These are phyloP conservation scores for Zygosaccharomyces pseudobailii DNA, from an alignment of 1,139 yeast species.

Conservation along the genomic window DNA sequence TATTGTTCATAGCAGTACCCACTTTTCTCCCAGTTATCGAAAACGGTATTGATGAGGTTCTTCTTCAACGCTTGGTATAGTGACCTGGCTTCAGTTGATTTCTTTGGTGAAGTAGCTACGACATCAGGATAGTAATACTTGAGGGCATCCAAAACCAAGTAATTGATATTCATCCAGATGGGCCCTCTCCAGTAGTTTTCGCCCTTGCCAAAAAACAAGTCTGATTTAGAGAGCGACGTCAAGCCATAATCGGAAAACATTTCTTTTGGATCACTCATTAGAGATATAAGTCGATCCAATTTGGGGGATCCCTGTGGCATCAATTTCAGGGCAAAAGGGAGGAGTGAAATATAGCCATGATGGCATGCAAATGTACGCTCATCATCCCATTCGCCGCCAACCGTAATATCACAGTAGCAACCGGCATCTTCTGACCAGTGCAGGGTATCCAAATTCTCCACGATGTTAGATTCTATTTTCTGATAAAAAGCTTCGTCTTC, in stretches of 20 bases:
- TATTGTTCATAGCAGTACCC: constrained; percentile 94
- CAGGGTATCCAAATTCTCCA: constrained; percentile 58
- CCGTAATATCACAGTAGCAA: constrained; percentile 80
- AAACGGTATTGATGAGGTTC: constrained; percentile 66
- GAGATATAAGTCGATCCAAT: constrained; percentile 47
- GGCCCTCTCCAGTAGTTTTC: constrained; percentile 98
- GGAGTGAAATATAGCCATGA: constrained; percentile 79
- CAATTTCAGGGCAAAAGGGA: constrained; percentile 78
- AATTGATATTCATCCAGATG: constrained; percentile 89
- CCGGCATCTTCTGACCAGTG: constrained; percentile 73
- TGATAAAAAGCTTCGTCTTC: constrained; percentile 55
- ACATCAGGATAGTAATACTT: constrained; percentile 44
- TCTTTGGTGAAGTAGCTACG: constrained; percentile 13
- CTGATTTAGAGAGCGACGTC: constrained; percentile 71
- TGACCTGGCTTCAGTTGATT: constrained; percentile 35
- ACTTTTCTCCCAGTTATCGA: constrained; percentile 61
- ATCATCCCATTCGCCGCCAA: constrained; percentile 61
- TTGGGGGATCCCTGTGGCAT: constrained; percentile 52
- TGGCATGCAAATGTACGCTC: constrained; percentile 58
- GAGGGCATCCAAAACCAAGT: constrained; percentile 69
- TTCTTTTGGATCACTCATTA: constrained; percentile 63
- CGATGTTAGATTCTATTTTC: constrained; percentile 51
- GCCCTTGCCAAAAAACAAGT: constrained; percentile 61
- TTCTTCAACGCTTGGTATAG: constrained; percentile 56
- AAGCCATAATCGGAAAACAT: constrained; percentile 80